Percentiles rank a stretch among this genome's conserved stretches.
Conservation (phyloP, 139 green algal genomes). For the Picochlorum sp. region DNA sequence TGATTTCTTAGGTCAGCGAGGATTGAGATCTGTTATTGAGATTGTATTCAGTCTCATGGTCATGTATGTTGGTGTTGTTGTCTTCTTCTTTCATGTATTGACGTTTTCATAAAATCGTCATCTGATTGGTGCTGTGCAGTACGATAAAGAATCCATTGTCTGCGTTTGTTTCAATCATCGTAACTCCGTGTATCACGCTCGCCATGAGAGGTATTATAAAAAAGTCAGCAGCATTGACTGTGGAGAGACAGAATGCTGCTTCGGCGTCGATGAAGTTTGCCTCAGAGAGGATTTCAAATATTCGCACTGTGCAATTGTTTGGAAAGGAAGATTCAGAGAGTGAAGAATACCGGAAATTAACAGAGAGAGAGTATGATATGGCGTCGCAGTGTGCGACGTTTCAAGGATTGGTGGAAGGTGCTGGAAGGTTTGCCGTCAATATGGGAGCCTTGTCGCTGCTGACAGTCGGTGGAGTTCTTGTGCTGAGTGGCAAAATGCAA, state of each 20-base stretch:
- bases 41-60: constrained; percentile 14
- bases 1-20: constrained; percentile 25
- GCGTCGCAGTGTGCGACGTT: constrained; percentile 17
- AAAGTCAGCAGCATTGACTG: constrained; percentile 13
- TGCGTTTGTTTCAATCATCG: constrained; percentile 14
- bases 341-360: constrained; percentile 4
- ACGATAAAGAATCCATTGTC: constrained; percentile 20
- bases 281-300: constrained; percentile 15
- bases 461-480: constrained; percentile 23
- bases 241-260: constrained; percentile 16
- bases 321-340: constrained; percentile 16
- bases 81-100: background rate
- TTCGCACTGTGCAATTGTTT: constrained; percentile 31
- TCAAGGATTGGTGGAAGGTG: constrained; percentile 32
- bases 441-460: constrained; percentile 23
- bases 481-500: constrained; percentile 9
- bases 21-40: constrained; percentile 26
- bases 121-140: constrained; percentile 3
- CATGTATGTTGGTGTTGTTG: constrained; percentile 14
- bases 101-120: background rate
- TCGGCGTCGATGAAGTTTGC: constrained; percentile 21
- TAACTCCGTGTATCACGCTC: constrained; percentile 19
- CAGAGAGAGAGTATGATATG: constrained; percentile 4
- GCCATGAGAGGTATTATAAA: constrained; percentile 19
- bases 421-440: constrained; percentile 24